Evolutionary conservation across 1,284 basidiomycete species (phyloP).

Genomic region (Ceratobasidium theobromae): DNA sequence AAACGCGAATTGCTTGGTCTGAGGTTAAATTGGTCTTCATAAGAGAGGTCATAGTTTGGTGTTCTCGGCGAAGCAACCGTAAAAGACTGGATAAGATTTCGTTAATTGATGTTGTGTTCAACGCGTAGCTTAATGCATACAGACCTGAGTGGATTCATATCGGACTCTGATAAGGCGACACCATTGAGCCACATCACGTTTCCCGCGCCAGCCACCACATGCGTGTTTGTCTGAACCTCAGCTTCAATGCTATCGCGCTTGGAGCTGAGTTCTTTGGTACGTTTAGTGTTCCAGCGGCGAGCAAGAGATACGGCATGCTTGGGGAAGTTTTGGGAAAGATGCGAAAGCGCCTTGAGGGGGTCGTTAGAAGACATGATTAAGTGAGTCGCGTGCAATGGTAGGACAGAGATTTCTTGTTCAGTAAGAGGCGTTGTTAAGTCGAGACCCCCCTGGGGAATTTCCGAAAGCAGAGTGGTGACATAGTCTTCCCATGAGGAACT

Average conservation of each 20-base stretch:
- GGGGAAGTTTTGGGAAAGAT: conserved; percentile 86
- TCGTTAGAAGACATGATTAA: conserved; percentile 63
- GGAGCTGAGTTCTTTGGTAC: conserved; percentile 51
- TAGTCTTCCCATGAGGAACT: conserved; percentile 41
- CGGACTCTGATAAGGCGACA: conserved; percentile 56
- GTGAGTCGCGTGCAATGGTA: conserved; percentile 48
- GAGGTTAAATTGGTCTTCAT: conserved; percentile 62
- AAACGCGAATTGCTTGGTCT: conserved; percentile 65
- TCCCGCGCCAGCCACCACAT: conserved; percentile 55
- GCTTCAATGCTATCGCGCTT: conserved; percentile 49
- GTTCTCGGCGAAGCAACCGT: conserved; percentile 71
- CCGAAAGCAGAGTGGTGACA: conserved; percentile 39
- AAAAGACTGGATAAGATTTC: conserved; percentile 53
- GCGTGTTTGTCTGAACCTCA: conserved; percentile 62
- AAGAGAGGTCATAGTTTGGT: conserved; percentile 62
- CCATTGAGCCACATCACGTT: conserved; percentile 82
- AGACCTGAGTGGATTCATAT: conserved; percentile 70
- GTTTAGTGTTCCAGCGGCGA: conserved; percentile 48
- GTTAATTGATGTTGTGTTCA: not conserved
- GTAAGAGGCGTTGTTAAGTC: conserved; percentile 62
- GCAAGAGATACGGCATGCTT: conserved; percentile 74
- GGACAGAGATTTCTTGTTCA: conserved; percentile 56
- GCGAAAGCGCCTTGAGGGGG: conserved; percentile 63
- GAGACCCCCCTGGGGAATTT: conserved; percentile 45
- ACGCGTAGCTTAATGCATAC: conserved; percentile 34